phyloP scores from a whole-genome alignment of 495 filamentous ascomycete genomes.

The Rusavskia elegans region DNA sequence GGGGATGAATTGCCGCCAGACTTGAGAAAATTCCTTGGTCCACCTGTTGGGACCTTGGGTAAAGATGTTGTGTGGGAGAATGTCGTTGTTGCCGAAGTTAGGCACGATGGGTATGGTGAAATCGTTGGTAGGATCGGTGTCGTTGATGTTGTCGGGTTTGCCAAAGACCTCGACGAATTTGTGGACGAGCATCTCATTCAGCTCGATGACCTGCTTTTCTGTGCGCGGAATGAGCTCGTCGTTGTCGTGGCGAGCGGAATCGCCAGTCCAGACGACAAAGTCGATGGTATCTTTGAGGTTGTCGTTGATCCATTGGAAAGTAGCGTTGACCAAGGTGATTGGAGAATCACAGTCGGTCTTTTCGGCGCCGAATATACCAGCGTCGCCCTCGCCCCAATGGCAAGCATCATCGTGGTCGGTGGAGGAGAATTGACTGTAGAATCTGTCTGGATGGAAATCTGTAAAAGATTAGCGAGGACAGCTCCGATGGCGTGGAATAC shows the following conservation, averaged over 20 bases:
- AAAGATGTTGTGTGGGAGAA: slow-evolving; percentile 94
- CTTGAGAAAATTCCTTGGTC: slow-evolving; percentile 50
- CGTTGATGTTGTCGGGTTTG: slow-evolving; percentile 25
- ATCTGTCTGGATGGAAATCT: slow-evolving; percentile 85
- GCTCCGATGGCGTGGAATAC: neutral
- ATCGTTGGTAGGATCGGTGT: slow-evolving; percentile 34
- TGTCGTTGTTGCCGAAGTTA: slow-evolving; percentile 92
- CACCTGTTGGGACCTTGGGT: slow-evolving; percentile 68
- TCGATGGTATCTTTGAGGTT: slow-evolving; percentile 74
- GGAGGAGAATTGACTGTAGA: slow-evolving; percentile 64
- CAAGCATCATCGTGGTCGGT: slow-evolving; percentile 53
- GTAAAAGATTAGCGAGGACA: slow-evolving; percentile 1
- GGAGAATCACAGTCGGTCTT: slow-evolving; percentile 83
- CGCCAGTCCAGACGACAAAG: slow-evolving; percentile 96
- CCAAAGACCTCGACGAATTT: slow-evolving; percentile 65
- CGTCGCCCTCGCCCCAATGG: slow-evolving; percentile 60
- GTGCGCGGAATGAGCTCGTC: slow-evolving; percentile 71
- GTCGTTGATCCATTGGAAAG: slow-evolving; percentile 79
- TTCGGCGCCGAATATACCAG: slow-evolving; percentile 70
- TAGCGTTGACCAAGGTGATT: slow-evolving; percentile 63
- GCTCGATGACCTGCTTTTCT: slow-evolving; percentile 50
- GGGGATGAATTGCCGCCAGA: slow-evolving; percentile 81
- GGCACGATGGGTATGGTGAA: slow-evolving; percentile 70
- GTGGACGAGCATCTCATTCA: slow-evolving; percentile 58
- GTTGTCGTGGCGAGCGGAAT: slow-evolving; percentile 89